Conservation (phyloP, 352 stramenopile genomes). For the Globisporangium mamillatum region DNA sequence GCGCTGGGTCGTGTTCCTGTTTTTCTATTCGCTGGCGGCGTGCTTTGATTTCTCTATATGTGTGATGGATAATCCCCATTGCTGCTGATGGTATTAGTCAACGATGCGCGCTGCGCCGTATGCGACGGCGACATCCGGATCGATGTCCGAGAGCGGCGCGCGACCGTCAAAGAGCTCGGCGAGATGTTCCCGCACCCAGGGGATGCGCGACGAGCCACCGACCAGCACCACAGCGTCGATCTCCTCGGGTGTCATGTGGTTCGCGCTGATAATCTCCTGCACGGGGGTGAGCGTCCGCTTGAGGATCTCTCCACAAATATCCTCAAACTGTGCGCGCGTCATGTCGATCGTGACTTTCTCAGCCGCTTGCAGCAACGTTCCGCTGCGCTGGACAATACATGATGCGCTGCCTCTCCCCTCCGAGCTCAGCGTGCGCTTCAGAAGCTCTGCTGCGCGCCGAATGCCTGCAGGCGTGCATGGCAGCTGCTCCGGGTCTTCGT, state of each 20-base stretch:
- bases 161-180: constrained; percentile 46
- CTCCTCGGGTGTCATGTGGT: constrained; percentile 70
- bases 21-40: neutral
- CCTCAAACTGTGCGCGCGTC: constrained; percentile 48
- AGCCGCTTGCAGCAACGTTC: neutral
- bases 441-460: constrained; percentile 45
- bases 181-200: constrained; percentile 55
- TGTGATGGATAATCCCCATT: neutral
- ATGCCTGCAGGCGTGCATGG: constrained; percentile 56
- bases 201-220: constrained; percentile 94
- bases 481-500: constrained; percentile 23
- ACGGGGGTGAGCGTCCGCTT: constrained; percentile 55
- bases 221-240: constrained; percentile 95
- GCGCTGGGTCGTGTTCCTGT: neutral
- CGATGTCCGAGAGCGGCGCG: constrained; percentile 48
- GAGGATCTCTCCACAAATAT: constrained; percentile 42
- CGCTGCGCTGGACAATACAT: constrained; percentile 27
- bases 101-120: constrained; percentile 55
- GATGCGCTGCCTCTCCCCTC: constrained; percentile 21
- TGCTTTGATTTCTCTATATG: constrained; percentile 1
- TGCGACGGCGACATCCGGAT: constrained; percentile 67
- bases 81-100: constrained; percentile 28
- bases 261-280: constrained; percentile 44
- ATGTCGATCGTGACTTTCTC: constrained; percentile 23
- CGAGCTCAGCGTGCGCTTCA: constrained; percentile 54